Conservation (phyloP, 345 rosid species). For the Pistacia vera region DNA sequence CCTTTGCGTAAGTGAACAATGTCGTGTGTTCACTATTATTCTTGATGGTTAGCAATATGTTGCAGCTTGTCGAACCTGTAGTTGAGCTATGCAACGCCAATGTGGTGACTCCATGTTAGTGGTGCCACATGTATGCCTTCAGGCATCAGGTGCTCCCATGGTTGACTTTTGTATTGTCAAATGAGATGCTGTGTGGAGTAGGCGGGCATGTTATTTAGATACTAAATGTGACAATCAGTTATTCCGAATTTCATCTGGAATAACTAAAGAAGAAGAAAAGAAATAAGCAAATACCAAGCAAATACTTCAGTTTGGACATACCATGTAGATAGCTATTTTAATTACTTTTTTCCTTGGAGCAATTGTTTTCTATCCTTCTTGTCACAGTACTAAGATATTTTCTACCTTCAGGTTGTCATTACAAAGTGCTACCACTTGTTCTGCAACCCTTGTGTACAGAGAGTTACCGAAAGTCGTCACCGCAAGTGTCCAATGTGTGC, state of each 20-base stretch:
- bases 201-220: background rate
- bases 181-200: background rate
- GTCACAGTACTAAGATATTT: conserved; percentile 7
- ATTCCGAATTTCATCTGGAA: background rate
- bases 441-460: conserved; percentile 87
- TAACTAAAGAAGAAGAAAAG: background rate
- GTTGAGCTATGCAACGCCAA: background rate
- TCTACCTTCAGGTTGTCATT: conserved; percentile 72
- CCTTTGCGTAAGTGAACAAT: background rate
- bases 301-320: too few relatives aligned
- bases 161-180: background rate
- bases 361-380: background rate
- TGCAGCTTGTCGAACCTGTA: background rate
- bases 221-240: background rate
- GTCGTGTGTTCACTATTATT: background rate
- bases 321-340: background rate
- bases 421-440: conserved; percentile 95
- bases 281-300: background rate
- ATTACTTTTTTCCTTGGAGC: background rate
- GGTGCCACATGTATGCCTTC: background rate
- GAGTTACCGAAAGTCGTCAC: conserved; percentile 67
- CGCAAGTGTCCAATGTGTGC: conserved; percentile 88
- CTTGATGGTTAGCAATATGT: background rate
- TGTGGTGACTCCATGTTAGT: background rate
- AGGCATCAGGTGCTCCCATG: background rate